Evolutionary conservation across 441 rosid species (phyloP), one percentile per base, ranked within the genome.

Genomic region (Rhodomyrtus psidioides): DNA sequence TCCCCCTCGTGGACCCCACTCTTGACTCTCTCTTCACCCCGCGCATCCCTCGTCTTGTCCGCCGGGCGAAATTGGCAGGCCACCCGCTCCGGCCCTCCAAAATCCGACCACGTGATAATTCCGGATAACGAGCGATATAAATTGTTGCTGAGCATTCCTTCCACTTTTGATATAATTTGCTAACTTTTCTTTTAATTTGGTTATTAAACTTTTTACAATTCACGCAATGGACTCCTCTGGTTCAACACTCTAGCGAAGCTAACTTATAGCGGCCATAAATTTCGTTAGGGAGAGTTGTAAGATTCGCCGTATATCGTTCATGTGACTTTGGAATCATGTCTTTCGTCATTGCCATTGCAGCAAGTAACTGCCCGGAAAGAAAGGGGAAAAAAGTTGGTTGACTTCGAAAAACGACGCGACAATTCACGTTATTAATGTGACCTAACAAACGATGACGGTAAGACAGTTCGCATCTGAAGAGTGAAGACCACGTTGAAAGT

Each of bases 341-440:
- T 62, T 30, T 62, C 13, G 2, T 30, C 0, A 30, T 17, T 62
- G 12, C 14, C 0, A 17, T 17, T 62, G 12, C 14, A 15, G 15
- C 12, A 51, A 30, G 15, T 51, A 51, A 30, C 9, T 7, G 44
- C 75, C 44, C 24, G 5, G 30, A 34, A 60, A 16, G 0, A 6
- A 17, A 62, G 9, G 7, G 12, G 9, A 2, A 30, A 65, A 9
- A 19, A 19, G 2, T 19, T 0, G 6, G 26, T 34, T 34, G 46
- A 34, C 6, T 34, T 9, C 0, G 12, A 65, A 34, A n/a, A 34
- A 34, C 0, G 2, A 9, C 2, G 0, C 1, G 4, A 4, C 23
- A 2, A 0, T 65, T 65, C 6, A 1, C 2, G 21, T 19, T 13
- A 9, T 19, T 65, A 65, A 17, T 65, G 21, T 9, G 76, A 34